Evolutionary conservation across 441 rosid species (phyloP).

Genomic region (Dalechampia spathulata): DNA sequence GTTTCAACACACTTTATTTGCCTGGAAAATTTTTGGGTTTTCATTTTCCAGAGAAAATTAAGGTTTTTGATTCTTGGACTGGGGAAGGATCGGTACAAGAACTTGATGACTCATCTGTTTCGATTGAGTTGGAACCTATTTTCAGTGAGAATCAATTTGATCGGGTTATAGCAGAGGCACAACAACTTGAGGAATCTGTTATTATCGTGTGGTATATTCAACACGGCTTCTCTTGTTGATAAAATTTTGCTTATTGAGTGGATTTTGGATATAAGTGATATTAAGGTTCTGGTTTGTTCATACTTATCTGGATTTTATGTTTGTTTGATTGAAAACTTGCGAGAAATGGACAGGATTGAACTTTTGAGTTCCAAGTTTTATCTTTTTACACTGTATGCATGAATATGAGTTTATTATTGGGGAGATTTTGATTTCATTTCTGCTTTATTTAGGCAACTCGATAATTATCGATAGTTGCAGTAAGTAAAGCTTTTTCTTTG

Average conservation of each 20-base stretch:
- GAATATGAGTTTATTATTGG: background rate
- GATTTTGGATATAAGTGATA: too few species aligned
- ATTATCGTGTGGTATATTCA: constrained; percentile 64
- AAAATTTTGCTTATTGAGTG: too few species aligned
- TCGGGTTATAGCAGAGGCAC: constrained; percentile 65
- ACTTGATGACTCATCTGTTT: constrained; percentile 52
- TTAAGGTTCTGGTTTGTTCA: too few species aligned
- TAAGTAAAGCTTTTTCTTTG: background rate
- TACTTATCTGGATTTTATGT: too few species aligned
- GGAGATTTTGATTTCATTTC: background rate
- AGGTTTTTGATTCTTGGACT: constrained; percentile 25
- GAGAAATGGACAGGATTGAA: too few species aligned
- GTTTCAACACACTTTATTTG: constrained; percentile 16
- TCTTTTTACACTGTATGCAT: background rate
- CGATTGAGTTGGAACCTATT: constrained; percentile 45
- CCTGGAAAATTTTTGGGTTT: constrained; percentile 15
- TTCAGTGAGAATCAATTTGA: constrained; percentile 55
- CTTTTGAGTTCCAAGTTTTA: too few species aligned
- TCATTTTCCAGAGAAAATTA: constrained; percentile 16
- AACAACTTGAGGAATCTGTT: constrained; percentile 50
- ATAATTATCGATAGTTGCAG: constrained; percentile 7
- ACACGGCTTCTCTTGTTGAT: background rate
- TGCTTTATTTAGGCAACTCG: background rate
- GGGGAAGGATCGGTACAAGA: constrained; percentile 37
- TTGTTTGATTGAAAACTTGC: too few species aligned